A percentile compares a stretch with the other conserved stretches of the same genome.
Conservation (phyloP, 2,329 filamentous ascomycete genomes). For the Arthrobotrys entomopaga region DNA sequence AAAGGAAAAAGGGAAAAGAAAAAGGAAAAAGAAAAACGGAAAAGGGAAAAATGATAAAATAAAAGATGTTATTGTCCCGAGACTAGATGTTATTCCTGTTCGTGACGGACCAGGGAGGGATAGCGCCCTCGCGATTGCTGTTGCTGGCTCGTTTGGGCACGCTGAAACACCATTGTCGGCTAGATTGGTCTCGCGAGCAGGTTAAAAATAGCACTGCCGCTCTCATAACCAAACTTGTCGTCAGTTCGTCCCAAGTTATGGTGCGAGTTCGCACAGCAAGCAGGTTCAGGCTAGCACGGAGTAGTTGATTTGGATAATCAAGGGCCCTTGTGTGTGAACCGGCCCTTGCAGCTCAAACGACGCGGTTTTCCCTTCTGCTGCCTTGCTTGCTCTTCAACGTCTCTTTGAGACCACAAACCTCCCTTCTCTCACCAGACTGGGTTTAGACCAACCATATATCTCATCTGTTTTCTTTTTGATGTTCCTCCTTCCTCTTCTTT, state of each 20-base stretch:
- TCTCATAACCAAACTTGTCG: too few species aligned
- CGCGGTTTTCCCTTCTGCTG: too few species aligned
- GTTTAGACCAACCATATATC: slow-evolving; percentile 37
- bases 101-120: slow-evolving; percentile 11
- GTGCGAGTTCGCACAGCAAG: too few species aligned
- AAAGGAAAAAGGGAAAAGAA: too few species aligned
- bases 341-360: slow-evolving; percentile 52
- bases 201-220: slow-evolving; percentile 13
- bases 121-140: slow-evolving; percentile 43
- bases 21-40: too few species aligned
- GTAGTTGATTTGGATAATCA: slow-evolving; percentile 25
- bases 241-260: too few species aligned
- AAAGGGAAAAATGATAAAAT: slow-evolving; percentile 1
- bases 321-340: slow-evolving; percentile 5
- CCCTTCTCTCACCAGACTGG: slow-evolving; percentile 44
- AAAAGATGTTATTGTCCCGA: too few species aligned
- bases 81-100: too few species aligned
- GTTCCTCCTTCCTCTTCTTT: slow-evolving; percentile 49
- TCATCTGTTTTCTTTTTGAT: slow-evolving; percentile 26
- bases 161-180: slow-evolving; percentile 50
- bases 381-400: too few species aligned
- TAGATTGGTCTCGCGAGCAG: slow-evolving; percentile 32
- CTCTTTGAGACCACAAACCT: slow-evolving; percentile 10
- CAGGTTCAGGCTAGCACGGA: too few species aligned
- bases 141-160: slow-evolving; percentile 45